These are phyloP conservation scores for Mesotaenium endlicherianum DNA, from an alignment of 139 green algal species.

Conservation along the genomic window DNA sequence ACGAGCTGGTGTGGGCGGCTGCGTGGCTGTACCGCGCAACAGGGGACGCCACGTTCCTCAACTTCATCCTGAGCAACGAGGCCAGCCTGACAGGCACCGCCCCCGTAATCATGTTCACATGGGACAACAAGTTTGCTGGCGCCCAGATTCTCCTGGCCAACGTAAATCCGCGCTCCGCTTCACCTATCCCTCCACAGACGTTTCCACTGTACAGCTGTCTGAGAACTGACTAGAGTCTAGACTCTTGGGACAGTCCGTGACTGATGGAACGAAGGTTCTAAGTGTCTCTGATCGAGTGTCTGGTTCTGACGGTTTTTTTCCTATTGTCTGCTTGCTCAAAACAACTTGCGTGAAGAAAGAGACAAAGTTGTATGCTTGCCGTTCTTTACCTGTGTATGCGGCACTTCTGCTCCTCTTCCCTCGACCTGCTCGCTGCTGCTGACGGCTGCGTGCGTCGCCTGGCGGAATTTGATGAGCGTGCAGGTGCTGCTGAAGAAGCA, in stretches of 20 bases:
- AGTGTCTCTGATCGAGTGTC: background rate
- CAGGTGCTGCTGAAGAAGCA: too few relatives aligned
- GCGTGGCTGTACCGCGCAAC: conserved; percentile 19
- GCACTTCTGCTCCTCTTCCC: background rate
- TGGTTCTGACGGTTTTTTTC: background rate
- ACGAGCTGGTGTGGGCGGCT: conserved; percentile 20
- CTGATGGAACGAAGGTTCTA: too few relatives aligned
- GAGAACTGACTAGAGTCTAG: too few relatives aligned
- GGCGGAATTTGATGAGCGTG: too few relatives aligned
- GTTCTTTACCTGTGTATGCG: background rate
- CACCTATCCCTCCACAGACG: too few relatives aligned
- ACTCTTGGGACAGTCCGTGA: background rate
- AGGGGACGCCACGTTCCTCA: background rate
- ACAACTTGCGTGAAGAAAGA: background rate
- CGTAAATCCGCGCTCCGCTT: background rate
- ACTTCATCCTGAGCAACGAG: conserved; percentile 12
- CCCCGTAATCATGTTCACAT: background rate
- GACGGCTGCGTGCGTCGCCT: background rate
- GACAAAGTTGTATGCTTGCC: background rate
- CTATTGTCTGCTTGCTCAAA: background rate
- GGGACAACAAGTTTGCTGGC: conserved; percentile 34
- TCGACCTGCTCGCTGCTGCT: background rate
- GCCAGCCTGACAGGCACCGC: background rate
- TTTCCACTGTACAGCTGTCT: too few relatives aligned
- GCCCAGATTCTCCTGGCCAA: conserved; percentile 37